Conservation (phyloP, 805 yeast genomes). For the Candida arabinofermentans region DNA sequence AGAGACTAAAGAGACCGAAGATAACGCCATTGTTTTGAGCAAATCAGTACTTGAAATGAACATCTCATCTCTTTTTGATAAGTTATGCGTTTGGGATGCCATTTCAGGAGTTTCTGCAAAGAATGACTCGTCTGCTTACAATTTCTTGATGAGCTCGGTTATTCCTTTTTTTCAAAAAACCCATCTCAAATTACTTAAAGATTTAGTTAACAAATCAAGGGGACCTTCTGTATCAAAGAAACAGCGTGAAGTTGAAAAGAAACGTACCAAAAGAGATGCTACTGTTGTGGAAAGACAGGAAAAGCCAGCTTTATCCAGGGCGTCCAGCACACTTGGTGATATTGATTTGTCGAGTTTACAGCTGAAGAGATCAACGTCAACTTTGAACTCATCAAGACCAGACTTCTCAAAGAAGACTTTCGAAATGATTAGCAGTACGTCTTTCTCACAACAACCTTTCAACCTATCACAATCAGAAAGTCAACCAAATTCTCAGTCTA, state of each 20-base stretch:
- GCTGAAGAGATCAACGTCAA: constrained; percentile 24
- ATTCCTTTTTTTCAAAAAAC: constrained; percentile 29
- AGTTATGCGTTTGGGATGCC: constrained; percentile 32
- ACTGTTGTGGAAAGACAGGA: not conserved
- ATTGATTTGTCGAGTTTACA: constrained; percentile 16
- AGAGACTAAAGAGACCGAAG: not conserved
- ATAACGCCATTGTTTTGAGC: not conserved
- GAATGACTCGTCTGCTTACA: constrained; percentile 26
- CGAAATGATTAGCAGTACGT: constrained; percentile 27
- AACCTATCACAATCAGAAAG: constrained; percentile 4
- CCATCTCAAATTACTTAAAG: constrained; percentile 23
- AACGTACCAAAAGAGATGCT: constrained; percentile 1
- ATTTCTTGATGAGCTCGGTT: constrained; percentile 24
- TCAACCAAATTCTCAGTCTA: constrained; percentile 5
- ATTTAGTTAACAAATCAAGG: constrained; percentile 24
- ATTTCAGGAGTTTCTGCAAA: constrained; percentile 23
- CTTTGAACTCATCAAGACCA: constrained; percentile 11
- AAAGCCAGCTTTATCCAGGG: not conserved
- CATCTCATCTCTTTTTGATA: constrained; percentile 25
- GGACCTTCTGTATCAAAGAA: constrained; percentile 25
- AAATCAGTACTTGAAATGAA: constrained; percentile 8
- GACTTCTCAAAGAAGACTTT: constrained; percentile 30
- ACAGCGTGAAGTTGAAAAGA: constrained; percentile 4
- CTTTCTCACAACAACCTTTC: constrained; percentile 12
- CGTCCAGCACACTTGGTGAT: constrained; percentile 2